Base-by-base conservation (phyloP, 2,329 filamentous ascomycete genomes). In the Neofusicoccum kwambonambiense region DNA sequence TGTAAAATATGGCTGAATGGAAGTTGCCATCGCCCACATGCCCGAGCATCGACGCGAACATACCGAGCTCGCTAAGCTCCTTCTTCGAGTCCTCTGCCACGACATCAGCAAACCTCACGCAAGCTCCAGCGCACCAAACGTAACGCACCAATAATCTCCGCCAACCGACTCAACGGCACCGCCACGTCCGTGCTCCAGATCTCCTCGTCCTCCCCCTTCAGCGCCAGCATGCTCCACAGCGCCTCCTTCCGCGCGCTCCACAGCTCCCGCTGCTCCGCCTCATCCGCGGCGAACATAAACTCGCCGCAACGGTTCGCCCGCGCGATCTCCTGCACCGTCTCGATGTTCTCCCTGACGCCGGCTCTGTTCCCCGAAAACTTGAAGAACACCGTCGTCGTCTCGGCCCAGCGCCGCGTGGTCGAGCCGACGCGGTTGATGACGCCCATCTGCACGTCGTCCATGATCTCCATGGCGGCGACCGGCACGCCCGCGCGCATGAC, bases 21-120 rank as follows among this genome's bases (percentile, higher is more conserved):
- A 97, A 97, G 77, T 97, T 97, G 41, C 93, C 93, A 73, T 97
- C 93, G 11, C 93, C 93, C 64, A 97, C 89, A 73, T 97, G 93
- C 3, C 93, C 93, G 3, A 97, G 81, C 35, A 96, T 91, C 71
- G 90, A 93, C 0, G 92, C 92, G 74, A 97, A 96, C 1, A 97
- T 80, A 0, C 92, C 92, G 11, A 97, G 82, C 12, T 92, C 88
- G 72, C 94, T 90, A 83, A 96, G 89, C 72, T 96, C 92, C 74
- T 91, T 90, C 80, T 97, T 96, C 68, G 91, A 93, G 49, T 92
- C 83, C 75, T 96, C 93, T 81, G 85, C 12, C 35, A 27, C 42
- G 2, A n/a, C 44, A 37, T 74, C 47, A 71, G 69, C 62, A 58
- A 39, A 31, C n/a, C 13, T 27, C 42, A 13, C 22, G 13, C 22